Conservation (phyloP, 352 stramenopile genomes). For the Globisporangium uncinulatum region DNA sequence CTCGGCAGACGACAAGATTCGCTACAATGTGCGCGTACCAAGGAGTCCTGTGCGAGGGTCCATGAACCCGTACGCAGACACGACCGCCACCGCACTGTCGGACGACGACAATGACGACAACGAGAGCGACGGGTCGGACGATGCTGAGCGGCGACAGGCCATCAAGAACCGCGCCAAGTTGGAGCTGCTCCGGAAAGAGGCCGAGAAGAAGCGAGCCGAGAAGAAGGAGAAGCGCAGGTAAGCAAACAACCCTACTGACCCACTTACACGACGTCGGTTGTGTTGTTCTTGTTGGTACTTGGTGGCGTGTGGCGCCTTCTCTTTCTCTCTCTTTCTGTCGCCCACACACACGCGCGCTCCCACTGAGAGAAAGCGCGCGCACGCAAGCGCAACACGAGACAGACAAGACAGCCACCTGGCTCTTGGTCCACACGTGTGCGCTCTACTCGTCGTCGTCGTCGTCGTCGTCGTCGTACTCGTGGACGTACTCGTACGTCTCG, state of each 20-base stretch:
- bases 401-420: background rate
- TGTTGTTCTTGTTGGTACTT: background rate
- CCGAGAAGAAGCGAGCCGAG: slow-evolving; percentile 29
- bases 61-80: slow-evolving; percentile 54
- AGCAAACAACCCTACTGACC: background rate
- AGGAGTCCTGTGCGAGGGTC: slow-evolving; percentile 28
- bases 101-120: too few species aligned
- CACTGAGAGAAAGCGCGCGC: background rate
- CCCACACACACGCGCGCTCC: too few species aligned
- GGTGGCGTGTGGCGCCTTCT: too few species aligned
- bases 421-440: background rate
- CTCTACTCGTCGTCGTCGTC: slow-evolving; percentile 35
- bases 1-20: slow-evolving; percentile 50
- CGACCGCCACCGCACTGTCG: background rate
- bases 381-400: background rate
- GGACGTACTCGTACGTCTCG: slow-evolving; percentile 79
- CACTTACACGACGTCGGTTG: background rate
- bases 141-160: slow-evolving; percentile 46
- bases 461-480: slow-evolving; percentile 81
- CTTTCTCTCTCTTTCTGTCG: background rate
- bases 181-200: slow-evolving; percentile 59
- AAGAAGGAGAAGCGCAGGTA: slow-evolving; percentile 40
- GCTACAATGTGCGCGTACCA: slow-evolving; percentile 75
- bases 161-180: slow-evolving; percentile 62
- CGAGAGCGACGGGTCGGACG: background rate